A percentile compares a stretch with the other conserved stretches of the same genome.
Conservation (phyloP, 1,139 yeast genomes). For the Debaryomyces psychrophilus region DNA sequence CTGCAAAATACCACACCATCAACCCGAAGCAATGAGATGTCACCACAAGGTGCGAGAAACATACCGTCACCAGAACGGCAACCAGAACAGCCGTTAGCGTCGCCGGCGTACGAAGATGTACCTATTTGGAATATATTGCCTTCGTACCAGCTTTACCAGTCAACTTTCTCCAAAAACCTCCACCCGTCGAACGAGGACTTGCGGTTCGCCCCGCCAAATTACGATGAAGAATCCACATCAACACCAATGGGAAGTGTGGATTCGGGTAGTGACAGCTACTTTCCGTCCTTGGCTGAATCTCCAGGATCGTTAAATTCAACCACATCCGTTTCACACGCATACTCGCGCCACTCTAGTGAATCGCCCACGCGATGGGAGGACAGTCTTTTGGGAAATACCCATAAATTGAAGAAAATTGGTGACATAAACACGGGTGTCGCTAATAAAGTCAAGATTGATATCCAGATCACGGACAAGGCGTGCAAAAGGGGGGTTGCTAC, state of each 20-base stretch:
- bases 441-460: conserved; percentile 32
- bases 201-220: conserved; percentile 38
- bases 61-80: not conserved
- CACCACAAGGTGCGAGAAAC: not conserved
- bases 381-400: conserved; percentile 40
- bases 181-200: conserved; percentile 39
- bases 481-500: conserved; percentile 37
- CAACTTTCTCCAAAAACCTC: conserved; percentile 41
- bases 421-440: conserved; percentile 34
- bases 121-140: conserved; percentile 43
- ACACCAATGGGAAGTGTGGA: conserved; percentile 17
- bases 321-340: conserved; percentile 19
- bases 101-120: conserved; percentile 22
- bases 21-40: not conserved
- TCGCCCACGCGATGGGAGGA: conserved; percentile 27
- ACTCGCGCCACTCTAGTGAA: conserved; percentile 11
- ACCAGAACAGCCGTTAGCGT: not conserved
- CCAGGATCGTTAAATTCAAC: conserved; percentile 14
- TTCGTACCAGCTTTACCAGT: conserved; percentile 45
- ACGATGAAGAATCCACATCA: conserved; percentile 33
- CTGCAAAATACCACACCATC: not conserved
- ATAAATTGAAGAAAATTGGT: conserved; percentile 36
- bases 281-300: conserved; percentile 16
- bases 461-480: conserved; percentile 34
- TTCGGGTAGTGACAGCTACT: conserved; percentile 22